These are phyloP conservation scores for Eucalyptus melliodora DNA, from an alignment of 345 rosid genomes.

Conservation along the genomic window DNA sequence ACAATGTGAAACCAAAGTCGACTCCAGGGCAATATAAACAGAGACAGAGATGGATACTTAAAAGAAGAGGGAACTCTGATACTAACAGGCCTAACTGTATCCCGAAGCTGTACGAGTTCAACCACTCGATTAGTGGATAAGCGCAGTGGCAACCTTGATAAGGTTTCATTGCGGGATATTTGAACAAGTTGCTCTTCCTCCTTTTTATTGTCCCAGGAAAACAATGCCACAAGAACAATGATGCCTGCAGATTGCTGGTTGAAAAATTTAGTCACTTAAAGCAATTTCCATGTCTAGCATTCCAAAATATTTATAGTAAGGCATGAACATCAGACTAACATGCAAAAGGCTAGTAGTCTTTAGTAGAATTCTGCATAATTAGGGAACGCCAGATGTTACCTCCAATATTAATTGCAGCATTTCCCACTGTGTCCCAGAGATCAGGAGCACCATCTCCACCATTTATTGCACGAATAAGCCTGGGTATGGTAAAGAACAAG, in stretches of 20 bases:
- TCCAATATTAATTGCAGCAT: constrained; percentile 81
- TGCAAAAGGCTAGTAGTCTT: not conserved
- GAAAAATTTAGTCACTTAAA: constrained; percentile 42
- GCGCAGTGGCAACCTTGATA: constrained; percentile 85
- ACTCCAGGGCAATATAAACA: not conserved
- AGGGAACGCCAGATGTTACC: constrained; percentile 25
- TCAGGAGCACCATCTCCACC: constrained; percentile 85
- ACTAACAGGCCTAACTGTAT: constrained; percentile 89
- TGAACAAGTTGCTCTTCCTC: constrained; percentile 95
- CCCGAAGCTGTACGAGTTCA: constrained; percentile 93
- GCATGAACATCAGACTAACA: not conserved
- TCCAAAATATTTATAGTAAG: not conserved
- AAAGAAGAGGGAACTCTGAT: not conserved
- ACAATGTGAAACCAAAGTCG: not conserved
- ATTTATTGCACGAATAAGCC: constrained; percentile 52
- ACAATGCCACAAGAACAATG: constrained; percentile 54
- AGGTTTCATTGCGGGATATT: constrained; percentile 79
- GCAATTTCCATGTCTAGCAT: not conserved
- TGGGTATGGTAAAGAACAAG: constrained; percentile 66
- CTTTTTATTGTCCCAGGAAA: constrained; percentile 89
- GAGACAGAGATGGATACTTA: not conserved
- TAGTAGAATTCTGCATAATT: not conserved
- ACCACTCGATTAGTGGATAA: constrained; percentile 87
- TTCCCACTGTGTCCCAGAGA: constrained; percentile 61
- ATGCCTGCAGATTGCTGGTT: constrained; percentile 81